Base-by-base conservation (phyloP, 1,139 yeast genomes). In the Citeromyces siamensis region DNA sequence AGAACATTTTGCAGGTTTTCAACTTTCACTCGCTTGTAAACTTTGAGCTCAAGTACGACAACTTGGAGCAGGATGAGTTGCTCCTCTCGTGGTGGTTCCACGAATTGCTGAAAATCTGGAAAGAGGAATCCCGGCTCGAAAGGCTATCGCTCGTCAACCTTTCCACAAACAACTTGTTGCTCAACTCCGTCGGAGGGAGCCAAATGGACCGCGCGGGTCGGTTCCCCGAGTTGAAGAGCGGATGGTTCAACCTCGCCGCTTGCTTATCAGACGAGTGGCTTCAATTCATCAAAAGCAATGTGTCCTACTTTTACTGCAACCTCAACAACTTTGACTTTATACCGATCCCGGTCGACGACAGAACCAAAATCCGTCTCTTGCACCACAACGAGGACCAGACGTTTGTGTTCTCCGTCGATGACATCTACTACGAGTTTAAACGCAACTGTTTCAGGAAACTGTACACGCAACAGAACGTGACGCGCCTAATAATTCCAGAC, bases 401-500 rank as follows among this genome's bases (percentile, higher is more conserved):
- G 13, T 32, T 19, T 14, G 14, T 20, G 8, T 32, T 32, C 23
- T 18, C 17, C 10, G 34, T 32, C 8, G 22, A 19, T 12, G 22
- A n/a, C 10, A 16, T 22, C 8, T 32, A 32, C 21, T 20, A 18
- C 10, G 22, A 48, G 44, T 32, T 31, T 47, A 19, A 22, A 38
- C 4, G 38, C 40, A 9, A 48, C 46, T 32, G 20, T 33, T 3
- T 36, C 36, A 6, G 27, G 45, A 9, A 45, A 49, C 26, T n/a
- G 39, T n/a, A 46, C 39, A 13, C 10, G 47, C 5, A 31, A 41
- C 16, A 35, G 32, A 29, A 33, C 10, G 39, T 49, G 17, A 38
- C 42, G 31, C 43, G 44, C 7, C 41, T 53, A 23, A 34, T 48
- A 4, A 43, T 53, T 6, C 55, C 58, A 2, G 58, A 53, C 38